Conservation (phyloP, 2,329 filamentous ascomycete genomes). For the Plenodomus tracheiphilus region DNA sequence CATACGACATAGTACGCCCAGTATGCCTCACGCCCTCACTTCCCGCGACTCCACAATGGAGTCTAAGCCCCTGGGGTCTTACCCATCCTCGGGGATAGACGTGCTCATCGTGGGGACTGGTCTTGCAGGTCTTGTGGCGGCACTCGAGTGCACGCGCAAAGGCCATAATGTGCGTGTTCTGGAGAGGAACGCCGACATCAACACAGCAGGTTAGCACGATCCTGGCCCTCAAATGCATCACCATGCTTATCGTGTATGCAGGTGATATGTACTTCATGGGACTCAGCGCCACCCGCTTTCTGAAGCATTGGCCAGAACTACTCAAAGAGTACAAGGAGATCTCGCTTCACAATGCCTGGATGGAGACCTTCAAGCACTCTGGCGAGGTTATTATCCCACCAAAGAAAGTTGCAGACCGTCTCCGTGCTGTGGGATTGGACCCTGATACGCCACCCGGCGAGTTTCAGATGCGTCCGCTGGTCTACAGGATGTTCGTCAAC, state of each 20-base stretch:
- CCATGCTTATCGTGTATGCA: conserved; percentile 22
- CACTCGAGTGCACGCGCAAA: conserved; percentile 46
- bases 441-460: conserved; percentile 56
- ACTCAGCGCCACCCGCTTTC: conserved; percentile 58
- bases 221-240: background rate
- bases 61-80: conserved; percentile 56
- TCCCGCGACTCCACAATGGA: conserved; percentile 53
- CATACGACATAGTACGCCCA: conserved; percentile 6
- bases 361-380: conserved; percentile 59
- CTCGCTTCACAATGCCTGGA: conserved; percentile 59
- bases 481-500: conserved; percentile 59
- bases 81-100: conserved; percentile 48
- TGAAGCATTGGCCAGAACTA: conserved; percentile 60
- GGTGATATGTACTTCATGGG: conserved; percentile 66
- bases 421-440: conserved; percentile 50
- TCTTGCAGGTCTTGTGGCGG: conserved; percentile 43
- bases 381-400: conserved; percentile 55
- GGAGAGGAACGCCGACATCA: conserved; percentile 53
- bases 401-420: conserved; percentile 55
- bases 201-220: conserved; percentile 51
- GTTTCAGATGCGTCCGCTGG: conserved; percentile 60
- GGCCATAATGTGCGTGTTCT: conserved; percentile 47
- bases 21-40: conserved; percentile 48
- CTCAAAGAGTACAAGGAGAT: conserved; percentile 55
- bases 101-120: conserved; percentile 47